Base-by-base conservation (phyloP, 1,139 yeast genomes). In the Geotrichum fermentans region DNA sequence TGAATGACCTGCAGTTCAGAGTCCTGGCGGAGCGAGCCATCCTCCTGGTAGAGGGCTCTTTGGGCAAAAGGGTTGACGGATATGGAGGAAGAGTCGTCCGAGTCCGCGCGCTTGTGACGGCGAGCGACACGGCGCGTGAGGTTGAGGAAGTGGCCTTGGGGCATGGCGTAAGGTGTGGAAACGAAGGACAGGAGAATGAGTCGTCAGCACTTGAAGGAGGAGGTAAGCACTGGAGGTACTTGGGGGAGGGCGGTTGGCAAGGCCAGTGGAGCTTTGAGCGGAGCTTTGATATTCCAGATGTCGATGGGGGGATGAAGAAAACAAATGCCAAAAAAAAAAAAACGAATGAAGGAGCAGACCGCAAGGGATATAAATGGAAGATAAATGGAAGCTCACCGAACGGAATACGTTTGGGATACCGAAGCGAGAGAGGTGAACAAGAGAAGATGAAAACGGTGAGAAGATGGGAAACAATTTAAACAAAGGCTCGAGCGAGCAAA, bases 1-100 rank as follows among this genome's bases (percentile, higher is more conserved):
- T 59, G 62, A 40, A 58, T 58, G 40, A 59, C 48, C 34, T 53
- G 51, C 24, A 59, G 52, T 35, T 57, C 56, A 4, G 62, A 57
- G 44, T 60, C 63, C 35, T 56, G 50, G 30, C 54, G 55, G 40
- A 54, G 36, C 6, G 28, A 24, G 11, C 58, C 59, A 26, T 58
- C 61, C 14, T 47, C 56, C 24, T 30, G 34, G 34, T 43, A 43
- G 28, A 43, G 40, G 3, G 40, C 45, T 21, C 35, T 43, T 10
- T 32, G 22, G 20, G 40, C 26, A 18, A 24, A 43, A 11, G 32
- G 34, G 16, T 17, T 35, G 40, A n/a, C 26, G 26, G n/a, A 13
- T 34, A 43, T 26, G 34, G 36, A 30, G 41, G 13, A 17, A 28
- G 26, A 21, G 34, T 18, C 35, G 43, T 40, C 43, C 18, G 24